Conservation (phyloP, 1,284 basidiomycete genomes). For the Rhodotorula mucilaginosa region DNA sequence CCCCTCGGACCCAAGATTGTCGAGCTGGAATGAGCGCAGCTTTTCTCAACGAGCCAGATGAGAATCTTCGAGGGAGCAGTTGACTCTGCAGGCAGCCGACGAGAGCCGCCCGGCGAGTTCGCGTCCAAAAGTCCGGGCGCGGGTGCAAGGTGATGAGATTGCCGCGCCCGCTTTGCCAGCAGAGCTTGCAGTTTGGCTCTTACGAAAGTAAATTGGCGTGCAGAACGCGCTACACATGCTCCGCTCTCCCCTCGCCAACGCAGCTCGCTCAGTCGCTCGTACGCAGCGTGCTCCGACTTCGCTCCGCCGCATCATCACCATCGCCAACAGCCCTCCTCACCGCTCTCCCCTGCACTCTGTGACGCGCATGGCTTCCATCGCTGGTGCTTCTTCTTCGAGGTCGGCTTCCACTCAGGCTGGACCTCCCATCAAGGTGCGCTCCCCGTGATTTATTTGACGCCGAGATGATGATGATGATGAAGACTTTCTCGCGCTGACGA, state of each 20-base stretch:
- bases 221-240: not conserved
- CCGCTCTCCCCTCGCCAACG: not conserved
- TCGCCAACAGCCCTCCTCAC: not conserved
- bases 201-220: not conserved
- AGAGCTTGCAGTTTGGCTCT: not conserved
- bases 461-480: not conserved
- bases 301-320: not conserved
- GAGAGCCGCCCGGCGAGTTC: too few relatives aligned
- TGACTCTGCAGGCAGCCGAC: too few relatives aligned
- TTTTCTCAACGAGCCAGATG: not conserved
- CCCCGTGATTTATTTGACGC: too few relatives aligned
- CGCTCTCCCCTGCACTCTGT: not conserved
- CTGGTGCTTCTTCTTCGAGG: not conserved
- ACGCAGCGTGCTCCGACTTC: not conserved
- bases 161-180: not conserved
- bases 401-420: not conserved
- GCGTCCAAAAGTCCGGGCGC: too few relatives aligned
- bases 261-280: not conserved
- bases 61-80: not conserved
- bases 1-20: slow-evolving; percentile 15
- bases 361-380: not conserved
- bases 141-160: not conserved
- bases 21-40: slow-evolving; percentile 11
- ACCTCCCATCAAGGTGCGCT: too few relatives aligned
- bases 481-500: not conserved